phyloP scores from a whole-genome alignment of 2,329 filamentous ascomycete genomes.

The Pyrenophora graminea region DNA sequence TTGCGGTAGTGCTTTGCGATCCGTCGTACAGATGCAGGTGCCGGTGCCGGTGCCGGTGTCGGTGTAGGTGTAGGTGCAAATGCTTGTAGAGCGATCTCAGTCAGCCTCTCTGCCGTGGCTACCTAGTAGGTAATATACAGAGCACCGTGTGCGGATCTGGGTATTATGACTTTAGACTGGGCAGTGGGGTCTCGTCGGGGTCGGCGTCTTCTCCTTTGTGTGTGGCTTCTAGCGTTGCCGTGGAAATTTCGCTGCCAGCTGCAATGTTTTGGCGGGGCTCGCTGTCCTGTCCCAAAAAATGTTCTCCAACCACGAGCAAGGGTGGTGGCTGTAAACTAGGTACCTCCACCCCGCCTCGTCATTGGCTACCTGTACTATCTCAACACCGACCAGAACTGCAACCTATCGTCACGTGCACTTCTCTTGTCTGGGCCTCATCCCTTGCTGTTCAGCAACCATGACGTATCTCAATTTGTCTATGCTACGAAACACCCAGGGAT shows the following conservation, averaged over 20 bases:
- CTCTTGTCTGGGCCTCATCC: no score
- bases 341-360: conserved; percentile 6
- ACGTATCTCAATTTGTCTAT: conserved; percentile 10
- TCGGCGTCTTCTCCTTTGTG: background rate
- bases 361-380: conserved; percentile 5
- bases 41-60: no score
- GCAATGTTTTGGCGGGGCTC: conserved; percentile 24
- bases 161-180: background rate
- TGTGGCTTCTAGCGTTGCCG: conserved; percentile 14
- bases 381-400: background rate
- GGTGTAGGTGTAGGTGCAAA: no score
- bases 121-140: background rate
- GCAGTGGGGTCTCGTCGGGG: no score
- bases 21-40: background rate
- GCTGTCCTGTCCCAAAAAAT: conserved; percentile 15
- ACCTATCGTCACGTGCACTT: background rate
- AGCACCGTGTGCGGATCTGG: background rate
- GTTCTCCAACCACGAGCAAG: conserved; percentile 14
- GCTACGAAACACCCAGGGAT: conserved; percentile 14
- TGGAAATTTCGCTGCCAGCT: conserved; percentile 20
- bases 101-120: conserved; percentile 6
- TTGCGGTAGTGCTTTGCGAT: conserved; percentile 5
- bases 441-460: background rate
- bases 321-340: conserved; percentile 4
- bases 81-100: no score